Base-by-base conservation (phyloP, 139 green algal genomes). In the Zygnema circumcarinatum region DNA sequence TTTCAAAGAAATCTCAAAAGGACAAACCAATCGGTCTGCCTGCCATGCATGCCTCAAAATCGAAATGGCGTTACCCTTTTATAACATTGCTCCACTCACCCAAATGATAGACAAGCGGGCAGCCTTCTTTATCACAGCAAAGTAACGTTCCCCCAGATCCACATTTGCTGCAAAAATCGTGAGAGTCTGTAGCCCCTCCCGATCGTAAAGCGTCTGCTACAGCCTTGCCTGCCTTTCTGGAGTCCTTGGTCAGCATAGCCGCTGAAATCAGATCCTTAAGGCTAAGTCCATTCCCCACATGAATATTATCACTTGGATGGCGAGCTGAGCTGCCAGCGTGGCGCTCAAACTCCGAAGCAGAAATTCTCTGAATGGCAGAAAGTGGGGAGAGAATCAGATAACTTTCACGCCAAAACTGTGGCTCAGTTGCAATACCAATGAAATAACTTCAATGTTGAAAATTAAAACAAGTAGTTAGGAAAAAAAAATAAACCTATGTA, bases 221-320 rank as follows among this genome's bases (percentile, higher is more conserved):
- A 25, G 35, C 76, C 39, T 84, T 41, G 3, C 76, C 69, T 78
- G 69, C 69, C 36, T 78, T 78, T 62, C 16, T 62, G 47, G 47
- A 16, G 16, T 42, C 69, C 47, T 73, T 76, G 16, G 76, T 25
- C 69, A 85, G 21, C 16, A 41, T 41, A 29, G 35, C 38, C n/a
- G 67, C 80, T 7, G 62, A 31, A 21, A 83, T 81, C 69, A 87
- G 20, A 38, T 76, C 35, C 69, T 68, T 40, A 35, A 88, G 25
- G 73, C 36, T 72, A 7, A 36, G n/a, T 35, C 82, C 82, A 39
- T 85, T 87, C 16, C 2, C 82, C 7, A 88, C 41, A 39, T 76
- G 38, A 33, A 88, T 88, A 74, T 88, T 69, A 20, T 88, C 82
- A 53, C 82, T 88, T 35, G 82, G 82, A 53, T 88, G 82, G 11